Percentiles rank a stretch among this genome's conserved stretches.
Evolutionary conservation across 1,284 basidiomycete genomes (phyloP).

Genomic region (Phellopilus nigrolimitatus): DNA sequence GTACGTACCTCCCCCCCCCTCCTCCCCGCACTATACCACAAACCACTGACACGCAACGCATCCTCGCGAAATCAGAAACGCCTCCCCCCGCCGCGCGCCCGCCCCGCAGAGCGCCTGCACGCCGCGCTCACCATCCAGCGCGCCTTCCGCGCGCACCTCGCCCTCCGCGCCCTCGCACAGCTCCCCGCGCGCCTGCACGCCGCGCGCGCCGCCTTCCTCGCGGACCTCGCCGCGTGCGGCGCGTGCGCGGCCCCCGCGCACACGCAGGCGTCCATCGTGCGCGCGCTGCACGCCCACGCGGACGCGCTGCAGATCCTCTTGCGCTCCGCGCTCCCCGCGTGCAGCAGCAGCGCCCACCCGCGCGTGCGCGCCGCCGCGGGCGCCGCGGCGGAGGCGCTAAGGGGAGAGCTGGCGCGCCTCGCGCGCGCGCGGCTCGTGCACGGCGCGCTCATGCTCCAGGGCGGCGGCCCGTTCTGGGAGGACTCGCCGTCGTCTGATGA

Average conservation of each 20-base stretch:
- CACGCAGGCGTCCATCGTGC: neutral
- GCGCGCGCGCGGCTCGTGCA: constrained; percentile 6
- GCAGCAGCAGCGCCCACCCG: too few species aligned
- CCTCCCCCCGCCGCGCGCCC: constrained; percentile 4
- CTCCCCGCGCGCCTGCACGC: neutral
- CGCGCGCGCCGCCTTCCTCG: neutral
- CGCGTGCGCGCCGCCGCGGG: too few species aligned
- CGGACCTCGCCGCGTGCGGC: too few species aligned
- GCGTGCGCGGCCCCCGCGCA: neutral
- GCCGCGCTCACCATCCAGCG: constrained; percentile 19
- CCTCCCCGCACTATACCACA: too few species aligned
- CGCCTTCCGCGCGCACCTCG: constrained; percentile 13
- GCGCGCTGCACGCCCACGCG: neutral
- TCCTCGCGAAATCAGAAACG: too few species aligned
- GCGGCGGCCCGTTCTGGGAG: neutral
- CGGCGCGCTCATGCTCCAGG: neutral
- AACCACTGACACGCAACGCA: too few species aligned
- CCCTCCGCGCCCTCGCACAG: neutral
- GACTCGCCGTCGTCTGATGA: too few species aligned
- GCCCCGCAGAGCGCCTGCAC: constrained; percentile 13
- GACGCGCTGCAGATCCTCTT: constrained; percentile 6
- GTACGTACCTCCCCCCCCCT: constrained; percentile 2
- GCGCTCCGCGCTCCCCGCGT: constrained; percentile 7
- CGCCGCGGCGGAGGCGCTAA: constrained; percentile 1
- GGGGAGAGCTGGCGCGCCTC: constrained; percentile 3